phyloP scores from a whole-genome alignment of 208 protist species.

The Strigomonas oncopelti region DNA sequence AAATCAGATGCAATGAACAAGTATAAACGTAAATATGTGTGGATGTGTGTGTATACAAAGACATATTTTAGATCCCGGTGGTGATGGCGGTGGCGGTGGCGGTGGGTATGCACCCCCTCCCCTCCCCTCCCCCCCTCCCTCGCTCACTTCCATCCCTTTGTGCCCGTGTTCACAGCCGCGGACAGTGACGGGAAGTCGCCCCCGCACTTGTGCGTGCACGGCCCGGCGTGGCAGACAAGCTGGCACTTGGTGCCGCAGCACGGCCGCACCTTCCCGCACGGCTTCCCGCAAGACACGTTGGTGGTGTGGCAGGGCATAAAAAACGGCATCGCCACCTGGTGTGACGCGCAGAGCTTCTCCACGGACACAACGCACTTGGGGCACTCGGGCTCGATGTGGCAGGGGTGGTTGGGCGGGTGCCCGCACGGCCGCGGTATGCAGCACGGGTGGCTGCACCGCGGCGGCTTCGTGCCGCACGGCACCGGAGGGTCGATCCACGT shows the following conservation, averaged over 20 bases:
- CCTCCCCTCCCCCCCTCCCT: no score
- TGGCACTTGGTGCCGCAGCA: constrained; percentile 74
- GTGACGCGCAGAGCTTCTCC: constrained; percentile 79
- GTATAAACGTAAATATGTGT: neutral
- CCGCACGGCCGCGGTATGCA: constrained; percentile 71
- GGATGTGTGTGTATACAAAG: neutral
- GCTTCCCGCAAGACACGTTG: constrained; percentile 65
- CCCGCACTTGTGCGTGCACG: constrained; percentile 67
- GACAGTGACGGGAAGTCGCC: constrained; percentile 36
- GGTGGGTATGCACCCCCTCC: no score
- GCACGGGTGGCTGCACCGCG: constrained; percentile 77
- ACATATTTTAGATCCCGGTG: no score
- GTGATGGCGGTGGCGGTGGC: no score
- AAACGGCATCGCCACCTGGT: constrained; percentile 62
- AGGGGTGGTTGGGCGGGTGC: constrained; percentile 81
- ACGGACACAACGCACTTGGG: constrained; percentile 77
- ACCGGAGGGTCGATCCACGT: constrained; percentile 86
- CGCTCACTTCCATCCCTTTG: constrained; percentile 1
- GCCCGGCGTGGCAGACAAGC: constrained; percentile 64
- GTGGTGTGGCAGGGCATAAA: constrained; percentile 61
- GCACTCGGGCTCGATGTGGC: constrained; percentile 70
- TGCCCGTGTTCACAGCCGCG: constrained; percentile 18
- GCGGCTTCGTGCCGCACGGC: constrained; percentile 84
- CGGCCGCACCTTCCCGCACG: constrained; percentile 66
- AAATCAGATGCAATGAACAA: no score